Percentiles rank a stretch among this genome's conserved stretches.
These are phyloP conservation scores for Nicotiana benthamiana DNA, from an alignment of 257 asterid species.

Conservation along the genomic window DNA sequence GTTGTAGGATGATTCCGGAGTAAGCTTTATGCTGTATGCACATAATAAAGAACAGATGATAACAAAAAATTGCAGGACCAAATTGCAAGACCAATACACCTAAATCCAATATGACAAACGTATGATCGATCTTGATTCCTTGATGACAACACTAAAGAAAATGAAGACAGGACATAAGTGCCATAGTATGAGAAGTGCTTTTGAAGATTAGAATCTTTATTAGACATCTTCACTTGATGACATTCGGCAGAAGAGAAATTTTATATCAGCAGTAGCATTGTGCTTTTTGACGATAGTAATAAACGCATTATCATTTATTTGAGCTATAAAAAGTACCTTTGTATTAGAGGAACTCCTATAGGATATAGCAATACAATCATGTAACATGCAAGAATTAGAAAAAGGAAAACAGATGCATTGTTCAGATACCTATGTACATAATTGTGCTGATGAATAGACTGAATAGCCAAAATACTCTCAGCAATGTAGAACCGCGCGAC, in stretches of 20 bases:
- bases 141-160: background rate
- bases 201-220: background rate
- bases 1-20: conserved; percentile 36
- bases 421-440: conserved; percentile 73
- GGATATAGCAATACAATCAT: background rate
- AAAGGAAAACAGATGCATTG: background rate
- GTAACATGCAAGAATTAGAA: background rate
- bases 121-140: background rate
- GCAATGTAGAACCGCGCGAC: conserved; percentile 92
- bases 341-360: background rate
- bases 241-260: background rate
- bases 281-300: background rate
- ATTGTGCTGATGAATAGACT: conserved; percentile 85
- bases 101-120: background rate
- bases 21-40: background rate
- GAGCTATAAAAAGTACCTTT: background rate
- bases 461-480: conserved; percentile 90
- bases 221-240: background rate
- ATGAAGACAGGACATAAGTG: background rate
- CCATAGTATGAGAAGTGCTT: background rate
- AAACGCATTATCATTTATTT: background rate
- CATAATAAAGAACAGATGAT: background rate
- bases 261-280: background rate
- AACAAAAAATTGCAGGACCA: conserved; percentile 2
- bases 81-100: background rate